Evolutionary conservation across 345 rosid genomes (phyloP).

Genomic region (Populus simonii): DNA sequence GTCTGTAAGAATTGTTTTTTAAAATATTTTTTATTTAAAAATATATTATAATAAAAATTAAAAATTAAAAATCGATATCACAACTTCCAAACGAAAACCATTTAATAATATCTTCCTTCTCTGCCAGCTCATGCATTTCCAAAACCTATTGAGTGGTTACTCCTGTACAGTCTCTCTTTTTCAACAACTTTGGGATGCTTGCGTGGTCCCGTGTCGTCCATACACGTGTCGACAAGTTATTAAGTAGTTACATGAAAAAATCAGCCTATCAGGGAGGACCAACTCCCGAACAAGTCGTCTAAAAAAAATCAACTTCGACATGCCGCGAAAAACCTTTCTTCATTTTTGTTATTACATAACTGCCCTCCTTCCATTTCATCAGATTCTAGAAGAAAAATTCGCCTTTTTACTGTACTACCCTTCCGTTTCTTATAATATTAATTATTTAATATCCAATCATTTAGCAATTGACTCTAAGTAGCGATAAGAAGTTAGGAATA

Average conservation of each 20-base stretch:
- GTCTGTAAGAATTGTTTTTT: no score
- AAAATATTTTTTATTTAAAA: no score
- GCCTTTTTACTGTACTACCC: background rate
- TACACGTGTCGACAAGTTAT: constrained; percentile 16
- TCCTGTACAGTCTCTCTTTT: background rate
- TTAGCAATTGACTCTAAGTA: no score
- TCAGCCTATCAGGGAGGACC: constrained; percentile 12
- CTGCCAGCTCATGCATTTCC: background rate
- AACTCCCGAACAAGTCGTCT: constrained; percentile 3
- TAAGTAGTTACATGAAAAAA: background rate
- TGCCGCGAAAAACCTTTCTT: constrained; percentile 17
- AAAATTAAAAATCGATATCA: background rate
- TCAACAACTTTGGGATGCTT: background rate
- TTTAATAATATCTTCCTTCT: background rate
- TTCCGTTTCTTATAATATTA: background rate
- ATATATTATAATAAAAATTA: no score
- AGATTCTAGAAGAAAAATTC: background rate
- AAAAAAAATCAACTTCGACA: constrained; percentile 15
- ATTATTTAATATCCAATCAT: background rate
- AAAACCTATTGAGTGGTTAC: background rate
- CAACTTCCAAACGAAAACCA: background rate
- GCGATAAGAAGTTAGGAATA: no score
- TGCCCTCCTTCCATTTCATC: background rate
- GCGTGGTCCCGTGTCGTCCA: constrained; percentile 17
- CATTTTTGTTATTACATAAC: background rate